Percentiles rank a stretch among this genome's conserved stretches.
Conservation (phyloP, 1,284 basidiomycete genomes). For the Cerrena zonata region DNA sequence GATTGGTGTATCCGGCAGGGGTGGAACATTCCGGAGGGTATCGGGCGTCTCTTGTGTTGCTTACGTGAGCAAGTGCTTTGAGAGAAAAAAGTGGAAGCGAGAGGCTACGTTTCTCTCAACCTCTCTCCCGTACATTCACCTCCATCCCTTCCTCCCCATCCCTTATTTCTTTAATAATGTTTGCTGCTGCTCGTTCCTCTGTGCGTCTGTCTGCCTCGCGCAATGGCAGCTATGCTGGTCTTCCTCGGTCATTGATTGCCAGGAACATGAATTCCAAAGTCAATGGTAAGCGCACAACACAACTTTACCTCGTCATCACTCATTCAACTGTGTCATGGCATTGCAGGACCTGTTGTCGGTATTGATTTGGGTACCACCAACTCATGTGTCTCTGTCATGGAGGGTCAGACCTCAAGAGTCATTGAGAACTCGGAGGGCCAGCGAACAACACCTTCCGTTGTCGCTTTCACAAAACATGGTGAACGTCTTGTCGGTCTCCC, state of each 20-base stretch:
- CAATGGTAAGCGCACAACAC: constrained; percentile 43
- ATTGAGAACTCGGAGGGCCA: constrained; percentile 98
- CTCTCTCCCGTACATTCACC: constrained; percentile 4
- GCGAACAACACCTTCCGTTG: constrained; percentile 94
- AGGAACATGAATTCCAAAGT: constrained; percentile 82
- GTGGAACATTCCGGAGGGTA: background rate
- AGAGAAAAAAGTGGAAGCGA: background rate
- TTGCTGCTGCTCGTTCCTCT: constrained; percentile 60
- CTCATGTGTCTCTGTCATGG: constrained; percentile 93
- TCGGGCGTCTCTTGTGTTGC: background rate
- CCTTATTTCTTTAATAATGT: constrained; percentile 60
- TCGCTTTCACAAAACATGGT: constrained; percentile 95
- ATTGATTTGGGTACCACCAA: constrained; percentile 86
- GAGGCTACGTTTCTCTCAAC: constrained; percentile 1
- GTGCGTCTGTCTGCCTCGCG: constrained; percentile 52
- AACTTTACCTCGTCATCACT: constrained; percentile 8
- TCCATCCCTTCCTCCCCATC: constrained; percentile 20
- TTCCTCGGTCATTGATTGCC: constrained; percentile 66
- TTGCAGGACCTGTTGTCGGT: constrained; percentile 70
- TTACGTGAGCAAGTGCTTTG: background rate
- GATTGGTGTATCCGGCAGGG: no score
- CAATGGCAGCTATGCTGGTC: constrained; percentile 58
- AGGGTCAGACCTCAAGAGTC: constrained; percentile 89
- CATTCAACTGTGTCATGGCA: constrained; percentile 3
- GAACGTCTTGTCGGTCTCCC: constrained; percentile 93